These are phyloP conservation scores for Leishmania turanica DNA, from an alignment of 208 protist species.

Conservation along the genomic window DNA sequence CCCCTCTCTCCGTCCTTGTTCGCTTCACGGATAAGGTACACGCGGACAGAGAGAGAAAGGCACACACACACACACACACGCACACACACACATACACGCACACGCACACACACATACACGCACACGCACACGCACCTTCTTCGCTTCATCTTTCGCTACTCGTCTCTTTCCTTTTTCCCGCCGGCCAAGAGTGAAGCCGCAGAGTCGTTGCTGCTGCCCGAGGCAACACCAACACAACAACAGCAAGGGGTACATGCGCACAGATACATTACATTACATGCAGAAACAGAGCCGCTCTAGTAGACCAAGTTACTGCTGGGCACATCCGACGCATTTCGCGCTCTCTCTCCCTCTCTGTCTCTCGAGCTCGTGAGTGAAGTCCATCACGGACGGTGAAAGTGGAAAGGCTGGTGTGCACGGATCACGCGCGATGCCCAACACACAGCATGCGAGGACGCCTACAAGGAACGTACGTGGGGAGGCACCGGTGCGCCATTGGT, in stretches of 20 bases:
- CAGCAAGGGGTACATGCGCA: not conserved
- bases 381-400: not conserved
- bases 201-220: not conserved
- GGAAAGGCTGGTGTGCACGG: not conserved
- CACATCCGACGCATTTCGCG: not conserved
- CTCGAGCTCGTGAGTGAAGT: not conserved
- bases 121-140: not conserved
- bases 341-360: not conserved
- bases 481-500: conserved; percentile 8
- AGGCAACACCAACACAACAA: not conserved
- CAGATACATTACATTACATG: not conserved
- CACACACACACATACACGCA: not conserved
- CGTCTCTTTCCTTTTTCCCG: not conserved
- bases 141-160: conserved; percentile 10
- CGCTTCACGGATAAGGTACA: not conserved
- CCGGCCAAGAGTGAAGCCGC: not conserved
- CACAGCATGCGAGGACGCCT: conserved; percentile 8
- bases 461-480: not conserved
- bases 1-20: not conserved
- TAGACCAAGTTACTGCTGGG: not conserved
- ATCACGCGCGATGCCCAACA: conserved; percentile 4
- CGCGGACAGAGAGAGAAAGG: not conserved
- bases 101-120: not conserved
- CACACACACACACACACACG: not conserved
- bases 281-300: not conserved